A percentile compares a stretch with the other conserved stretches of the same genome.
These are phyloP conservation scores for Fusarium heterosporum DNA, from an alignment of 2,329 filamentous ascomycete species.

Conservation along the genomic window DNA sequence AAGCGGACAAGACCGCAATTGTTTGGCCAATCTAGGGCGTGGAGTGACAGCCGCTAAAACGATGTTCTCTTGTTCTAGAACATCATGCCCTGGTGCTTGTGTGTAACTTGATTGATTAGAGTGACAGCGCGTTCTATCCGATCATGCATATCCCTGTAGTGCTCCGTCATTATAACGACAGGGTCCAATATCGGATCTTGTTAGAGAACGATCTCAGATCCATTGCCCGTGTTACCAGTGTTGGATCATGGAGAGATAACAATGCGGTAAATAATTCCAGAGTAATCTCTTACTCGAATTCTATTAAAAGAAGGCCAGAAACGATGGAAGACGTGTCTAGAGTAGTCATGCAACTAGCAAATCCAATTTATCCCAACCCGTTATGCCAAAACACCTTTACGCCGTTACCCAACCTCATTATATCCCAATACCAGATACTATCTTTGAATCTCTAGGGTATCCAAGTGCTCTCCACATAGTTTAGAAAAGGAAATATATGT, in stretches of 20 bases:
- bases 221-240: too few relatives aligned
- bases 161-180: not conserved
- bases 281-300: not conserved
- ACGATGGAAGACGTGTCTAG: not conserved
- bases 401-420: constrained; percentile 15
- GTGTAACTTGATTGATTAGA: not conserved
- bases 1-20: not conserved
- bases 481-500: constrained; percentile 26
- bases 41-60: not conserved
- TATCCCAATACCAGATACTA: not conserved
- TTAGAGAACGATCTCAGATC: too few relatives aligned
- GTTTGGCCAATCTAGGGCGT: not conserved
- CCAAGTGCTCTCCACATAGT: constrained; percentile 15
- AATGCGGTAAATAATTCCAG: not conserved
- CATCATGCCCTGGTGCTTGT: not conserved
- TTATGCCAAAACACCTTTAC: constrained; percentile 18
- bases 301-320: not conserved
- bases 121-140: not conserved
- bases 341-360: not conserved
- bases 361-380: not conserved
- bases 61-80: not conserved
- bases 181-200: too few relatives aligned
- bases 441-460: constrained; percentile 11
- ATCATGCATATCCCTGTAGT: not conserved
- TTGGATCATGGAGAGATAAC: not conserved